phyloP scores from a whole-genome alignment of 2,329 filamentous ascomycete species.

The Paraphoma chrysanthemicola region DNA sequence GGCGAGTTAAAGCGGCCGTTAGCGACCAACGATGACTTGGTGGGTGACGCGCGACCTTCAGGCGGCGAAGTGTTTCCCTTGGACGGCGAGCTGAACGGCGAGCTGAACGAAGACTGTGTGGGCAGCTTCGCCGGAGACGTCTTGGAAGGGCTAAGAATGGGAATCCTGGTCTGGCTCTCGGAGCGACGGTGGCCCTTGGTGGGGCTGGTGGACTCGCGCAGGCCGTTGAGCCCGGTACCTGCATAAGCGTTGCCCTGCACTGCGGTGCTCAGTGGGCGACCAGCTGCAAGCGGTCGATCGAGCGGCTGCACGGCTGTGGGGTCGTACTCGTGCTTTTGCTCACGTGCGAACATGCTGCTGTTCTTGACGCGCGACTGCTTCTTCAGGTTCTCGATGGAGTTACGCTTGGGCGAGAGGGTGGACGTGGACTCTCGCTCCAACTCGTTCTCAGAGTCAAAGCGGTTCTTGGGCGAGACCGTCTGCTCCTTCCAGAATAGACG shows the following conservation, averaged over 20 bases:
- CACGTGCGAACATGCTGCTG: constrained; percentile 94
- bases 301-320: constrained; percentile 77
- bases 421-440: constrained; percentile 65
- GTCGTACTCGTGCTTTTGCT: constrained; percentile 92
- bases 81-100: constrained; percentile 31
- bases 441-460: constrained; percentile 72
- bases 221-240: constrained; percentile 62
- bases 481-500: constrained; percentile 88
- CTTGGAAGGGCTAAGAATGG: constrained; percentile 64
- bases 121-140: constrained; percentile 66
- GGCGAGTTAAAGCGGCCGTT: constrained; percentile 62
- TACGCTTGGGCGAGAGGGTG: constrained; percentile 73
- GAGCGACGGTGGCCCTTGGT: constrained; percentile 47
- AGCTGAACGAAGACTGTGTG: constrained; percentile 51
- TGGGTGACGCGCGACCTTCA: constrained; percentile 71
- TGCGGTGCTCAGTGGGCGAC: constrained; percentile 62
- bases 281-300: constrained; percentile 78
- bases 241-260: constrained; percentile 76
- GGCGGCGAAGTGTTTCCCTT: constrained; percentile 32
- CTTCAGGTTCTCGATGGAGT: constrained; percentile 94
- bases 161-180: constrained; percentile 68
- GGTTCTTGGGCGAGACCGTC: constrained; percentile 67
- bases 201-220: constrained; percentile 31
- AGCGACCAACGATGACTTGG: constrained; percentile 85
- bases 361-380: constrained; percentile 95